phyloP scores from a whole-genome alignment of 257 asterid genomes.

The Striga asiatica region DNA sequence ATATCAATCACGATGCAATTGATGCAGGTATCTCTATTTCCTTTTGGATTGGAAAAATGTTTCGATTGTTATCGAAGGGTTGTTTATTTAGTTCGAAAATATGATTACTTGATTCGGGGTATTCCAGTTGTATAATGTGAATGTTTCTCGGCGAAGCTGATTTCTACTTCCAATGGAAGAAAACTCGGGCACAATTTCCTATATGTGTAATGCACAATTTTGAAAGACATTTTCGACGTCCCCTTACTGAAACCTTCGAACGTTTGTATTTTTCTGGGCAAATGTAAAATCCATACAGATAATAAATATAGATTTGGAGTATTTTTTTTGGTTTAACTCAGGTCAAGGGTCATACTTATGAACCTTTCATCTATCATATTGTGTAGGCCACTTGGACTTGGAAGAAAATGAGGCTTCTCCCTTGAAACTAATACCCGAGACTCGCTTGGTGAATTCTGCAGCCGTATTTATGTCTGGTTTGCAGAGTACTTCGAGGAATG shows the following conservation, averaged over 20 bases:
- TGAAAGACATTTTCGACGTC: too few relatives aligned
- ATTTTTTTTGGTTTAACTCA: too few relatives aligned
- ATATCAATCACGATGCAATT: constrained; percentile 16
- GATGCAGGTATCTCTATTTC: constrained; percentile 19
- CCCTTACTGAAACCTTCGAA: background rate
- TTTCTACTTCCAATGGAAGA: background rate
- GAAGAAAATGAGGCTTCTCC: constrained; percentile 27
- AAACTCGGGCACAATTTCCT: too few relatives aligned
- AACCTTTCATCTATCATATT: background rate
- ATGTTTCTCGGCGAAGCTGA: constrained; percentile 9
- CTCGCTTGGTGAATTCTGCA: constrained; percentile 21
- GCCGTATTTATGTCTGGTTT: constrained; percentile 17
- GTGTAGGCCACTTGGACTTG: constrained; percentile 40
- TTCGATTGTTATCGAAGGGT: background rate
- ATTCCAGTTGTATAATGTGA: background rate
- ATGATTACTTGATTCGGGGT: background rate
- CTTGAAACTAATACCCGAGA: constrained; percentile 15
- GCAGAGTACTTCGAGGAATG: constrained; percentile 20
- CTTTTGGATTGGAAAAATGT: background rate
- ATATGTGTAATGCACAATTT: too few relatives aligned
- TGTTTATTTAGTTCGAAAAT: background rate
- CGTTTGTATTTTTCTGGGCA: too few relatives aligned
- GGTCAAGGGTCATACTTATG: too few relatives aligned
- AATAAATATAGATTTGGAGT: too few relatives aligned
- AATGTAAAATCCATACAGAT: too few relatives aligned